A percentile compares a stretch with the other conserved stretches of the same genome.
These are phyloP conservation scores for Boletus sensibilis DNA, from an alignment of 768 basidiomycete species.

Conservation along the genomic window DNA sequence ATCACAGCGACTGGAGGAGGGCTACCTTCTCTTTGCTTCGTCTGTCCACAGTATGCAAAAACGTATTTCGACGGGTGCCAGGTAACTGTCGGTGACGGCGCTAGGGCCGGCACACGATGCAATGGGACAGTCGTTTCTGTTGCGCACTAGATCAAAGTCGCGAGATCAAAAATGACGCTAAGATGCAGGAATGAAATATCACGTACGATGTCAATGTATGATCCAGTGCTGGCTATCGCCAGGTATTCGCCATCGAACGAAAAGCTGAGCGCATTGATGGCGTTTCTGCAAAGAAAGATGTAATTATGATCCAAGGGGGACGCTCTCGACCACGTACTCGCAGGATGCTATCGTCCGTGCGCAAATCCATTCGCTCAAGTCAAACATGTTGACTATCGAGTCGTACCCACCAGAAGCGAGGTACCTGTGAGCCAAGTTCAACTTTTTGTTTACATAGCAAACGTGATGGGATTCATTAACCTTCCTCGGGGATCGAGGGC, in stretches of 20 bases:
- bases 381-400: constrained; percentile 81
- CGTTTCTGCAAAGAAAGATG: constrained; percentile 45
- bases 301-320: neutral
- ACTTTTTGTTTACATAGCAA: neutral
- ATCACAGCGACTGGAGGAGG: constrained; percentile 66
- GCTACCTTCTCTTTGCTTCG: constrained; percentile 60
- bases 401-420: constrained; percentile 79
- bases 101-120: constrained; percentile 73
- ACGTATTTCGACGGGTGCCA: constrained; percentile 84
- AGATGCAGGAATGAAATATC: neutral
- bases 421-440: constrained; percentile 44
- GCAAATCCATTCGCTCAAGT: constrained; percentile 78
- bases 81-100: constrained; percentile 69
- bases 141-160: constrained; percentile 53
- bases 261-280: constrained; percentile 74
- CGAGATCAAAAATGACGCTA: neutral
- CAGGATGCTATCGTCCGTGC: constrained; percentile 72
- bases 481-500: constrained; percentile 80
- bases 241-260: constrained; percentile 83
- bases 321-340: constrained; percentile 55
- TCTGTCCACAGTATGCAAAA: constrained; percentile 82
- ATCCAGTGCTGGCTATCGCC: constrained; percentile 69
- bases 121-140: constrained; percentile 73
- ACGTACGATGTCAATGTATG: constrained; percentile 76
- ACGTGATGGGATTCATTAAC: constrained; percentile 31